Evolutionary conservation across 495 filamentous ascomycete species (phyloP).

Genomic region (Astrothelium macrocarpum): DNA sequence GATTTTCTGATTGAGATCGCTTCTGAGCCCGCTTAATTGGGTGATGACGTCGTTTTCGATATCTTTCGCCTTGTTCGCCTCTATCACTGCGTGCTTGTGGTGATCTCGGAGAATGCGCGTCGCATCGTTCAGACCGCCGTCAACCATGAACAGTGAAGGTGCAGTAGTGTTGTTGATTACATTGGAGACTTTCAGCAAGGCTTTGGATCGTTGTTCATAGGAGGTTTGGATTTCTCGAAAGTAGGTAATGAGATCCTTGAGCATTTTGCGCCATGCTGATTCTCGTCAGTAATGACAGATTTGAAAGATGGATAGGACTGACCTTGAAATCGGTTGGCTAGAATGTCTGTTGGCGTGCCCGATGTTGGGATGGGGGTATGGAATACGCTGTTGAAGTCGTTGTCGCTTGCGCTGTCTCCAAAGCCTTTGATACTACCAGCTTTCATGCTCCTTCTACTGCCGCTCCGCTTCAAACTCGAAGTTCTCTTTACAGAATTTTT

Average conservation of each 20-base stretch:
- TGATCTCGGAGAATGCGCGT: slow-evolving; percentile 69
- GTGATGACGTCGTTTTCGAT: slow-evolving; percentile 86
- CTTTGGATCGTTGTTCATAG: slow-evolving; percentile 79
- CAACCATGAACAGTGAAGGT: slow-evolving; percentile 60
- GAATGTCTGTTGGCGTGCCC: slow-evolving; percentile 78
- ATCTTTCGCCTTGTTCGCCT: slow-evolving; percentile 80
- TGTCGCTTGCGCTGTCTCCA: slow-evolving; percentile 34
- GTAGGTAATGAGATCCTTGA: slow-evolving; percentile 91
- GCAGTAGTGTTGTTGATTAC: slow-evolving; percentile 69
- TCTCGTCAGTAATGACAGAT: background rate
- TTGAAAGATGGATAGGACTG: slow-evolving; percentile 24
- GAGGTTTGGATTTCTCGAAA: slow-evolving; percentile 87
- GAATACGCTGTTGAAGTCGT: slow-evolving; percentile 76
- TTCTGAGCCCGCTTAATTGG: slow-evolving; percentile 73
- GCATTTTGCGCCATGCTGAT: slow-evolving; percentile 83
- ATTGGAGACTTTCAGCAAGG: slow-evolving; percentile 71
- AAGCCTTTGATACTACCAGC: slow-evolving; percentile 75
- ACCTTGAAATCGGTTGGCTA: slow-evolving; percentile 88
- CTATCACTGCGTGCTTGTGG: slow-evolving; percentile 69
- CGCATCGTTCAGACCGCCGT: slow-evolving; percentile 78
- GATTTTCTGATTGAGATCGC: slow-evolving; percentile 86
- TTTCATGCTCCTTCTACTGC: slow-evolving; percentile 55
- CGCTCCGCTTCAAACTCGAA: slow-evolving; percentile 66
- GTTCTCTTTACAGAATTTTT: slow-evolving; percentile 64
- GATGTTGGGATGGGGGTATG: slow-evolving; percentile 79